Base-by-base conservation (phyloP, 306 rosid genomes). In the apple (Malus domestica) region DNA sequence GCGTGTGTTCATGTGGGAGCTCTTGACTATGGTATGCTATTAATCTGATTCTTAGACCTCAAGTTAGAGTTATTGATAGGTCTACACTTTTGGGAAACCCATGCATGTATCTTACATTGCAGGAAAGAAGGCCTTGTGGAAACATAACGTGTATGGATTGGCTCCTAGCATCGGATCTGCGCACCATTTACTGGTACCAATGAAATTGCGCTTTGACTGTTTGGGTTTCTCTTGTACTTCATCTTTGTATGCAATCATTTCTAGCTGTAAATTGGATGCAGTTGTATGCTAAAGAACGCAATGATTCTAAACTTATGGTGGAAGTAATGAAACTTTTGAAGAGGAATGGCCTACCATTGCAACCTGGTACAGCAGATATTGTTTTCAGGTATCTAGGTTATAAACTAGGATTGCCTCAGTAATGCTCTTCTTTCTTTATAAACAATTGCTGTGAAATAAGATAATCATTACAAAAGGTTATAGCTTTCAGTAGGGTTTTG, bases 331-430 rank as follows among this genome's bases (percentile, higher is more conserved):
- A 80, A 80, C 97, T 92, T 80, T 7, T 89, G 62, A 87, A 87
- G 85, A 82, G n/a, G 79, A 95, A 92, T 82, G 88, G 75, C 83
- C 67, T 95, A 68, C 93, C 92, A 33, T 75, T 90, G 89, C 99
- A 95, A 80, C 88, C 99, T 16, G 97, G 97, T 78, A 92, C 99
- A 59, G 97, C 97, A 74, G 99, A 95, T 88, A 92, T 92, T 61
- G 88, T 95, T 79, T 92, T 92, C 86, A 89, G 99, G 99, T 92
- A 79, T 54, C 38, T 27, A 52, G 44, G 70, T 25, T 46, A 70
- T 30, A 20, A 23, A 46, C 60, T 10, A 10, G 25, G 27, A 58
- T 4, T 38, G 14, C 16, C 4, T 3, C 25, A 3, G 42, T 45
- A 16, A 40, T 61, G 42, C 30, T 18, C 19, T 42, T 61, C 22